These are phyloP conservation scores for Pseudonectria buxi DNA, from an alignment of 2,329 filamentous ascomycete genomes.

Conservation along the genomic window DNA sequence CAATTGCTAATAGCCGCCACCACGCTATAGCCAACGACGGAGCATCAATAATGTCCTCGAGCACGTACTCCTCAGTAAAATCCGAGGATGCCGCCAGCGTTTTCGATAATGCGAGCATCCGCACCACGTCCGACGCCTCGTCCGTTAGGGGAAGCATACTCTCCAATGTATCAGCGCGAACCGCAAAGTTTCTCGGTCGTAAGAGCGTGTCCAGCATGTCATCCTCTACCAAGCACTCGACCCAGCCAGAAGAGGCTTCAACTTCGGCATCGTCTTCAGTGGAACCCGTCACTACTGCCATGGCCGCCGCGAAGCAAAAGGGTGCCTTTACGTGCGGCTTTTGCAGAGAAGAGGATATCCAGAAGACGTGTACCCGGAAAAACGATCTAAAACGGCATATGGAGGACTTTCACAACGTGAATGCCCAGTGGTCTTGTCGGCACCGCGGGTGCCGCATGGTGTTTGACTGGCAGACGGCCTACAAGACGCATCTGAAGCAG, in stretches of 20 bases:
- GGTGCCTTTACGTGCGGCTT: constrained; percentile 34
- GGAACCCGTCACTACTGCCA: constrained; percentile 15
- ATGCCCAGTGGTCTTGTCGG: constrained; percentile 40
- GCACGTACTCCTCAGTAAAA: constrained; percentile 28
- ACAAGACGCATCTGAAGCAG: constrained; percentile 40
- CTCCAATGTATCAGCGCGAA: constrained; percentile 33
- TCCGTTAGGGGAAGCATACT: constrained; percentile 34
- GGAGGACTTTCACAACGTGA: constrained; percentile 40
- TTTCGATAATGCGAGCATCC: constrained; percentile 31
- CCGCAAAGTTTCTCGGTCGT: constrained; percentile 29
- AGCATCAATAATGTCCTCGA: constrained; percentile 29
- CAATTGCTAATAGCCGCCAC: constrained; percentile 3
- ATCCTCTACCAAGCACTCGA: constrained; percentile 11
- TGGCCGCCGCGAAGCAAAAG: constrained; percentile 29
- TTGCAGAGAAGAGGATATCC: constrained; percentile 35
- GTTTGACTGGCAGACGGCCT: constrained; percentile 42
- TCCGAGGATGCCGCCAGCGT: constrained; percentile 31
- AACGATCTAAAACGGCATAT: constrained; percentile 44
- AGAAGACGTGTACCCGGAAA: constrained; percentile 38
- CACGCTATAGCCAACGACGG: constrained; percentile 21
- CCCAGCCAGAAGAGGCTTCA: constrained; percentile 17
- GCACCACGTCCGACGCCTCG: constrained; percentile 33
- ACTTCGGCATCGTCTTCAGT: constrained; percentile 14
- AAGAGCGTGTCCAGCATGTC: constrained; percentile 18
- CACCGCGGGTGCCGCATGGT: constrained; percentile 37